A percentile compares a stretch with the other conserved stretches of the same genome.
phyloP scores from a whole-genome alignment of 2,329 filamentous ascomycete genomes.

The Geoglossum cookeanum region DNA sequence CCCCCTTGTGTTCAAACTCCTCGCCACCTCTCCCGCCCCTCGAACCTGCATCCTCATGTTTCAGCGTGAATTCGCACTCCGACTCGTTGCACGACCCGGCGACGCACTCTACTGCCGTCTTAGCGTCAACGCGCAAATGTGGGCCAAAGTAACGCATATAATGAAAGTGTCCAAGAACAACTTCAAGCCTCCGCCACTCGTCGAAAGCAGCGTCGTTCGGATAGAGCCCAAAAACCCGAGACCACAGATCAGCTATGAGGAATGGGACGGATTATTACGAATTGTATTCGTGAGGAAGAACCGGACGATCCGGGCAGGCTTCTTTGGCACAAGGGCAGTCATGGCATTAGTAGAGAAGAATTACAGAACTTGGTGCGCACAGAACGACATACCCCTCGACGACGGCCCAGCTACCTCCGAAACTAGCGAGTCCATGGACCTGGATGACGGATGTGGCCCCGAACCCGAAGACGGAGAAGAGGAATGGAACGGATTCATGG shows the following conservation, averaged over 20 bases:
- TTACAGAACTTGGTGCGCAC: conserved; percentile 76
- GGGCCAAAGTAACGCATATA: conserved; percentile 50
- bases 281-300: conserved; percentile 80
- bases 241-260: conserved; percentile 79
- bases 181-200: conserved; percentile 84
- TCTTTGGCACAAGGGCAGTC: conserved; percentile 62
- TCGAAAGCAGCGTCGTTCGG: conserved; percentile 79
- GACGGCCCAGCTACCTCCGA: conserved; percentile 32
- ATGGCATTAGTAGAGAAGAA: conserved; percentile 71
- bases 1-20: conserved; percentile 77
- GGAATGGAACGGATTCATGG: conserved; percentile 32
- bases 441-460: conserved; percentile 26
- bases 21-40: conserved; percentile 64
- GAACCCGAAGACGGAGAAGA: conserved; percentile 30
- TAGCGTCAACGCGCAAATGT: conserved; percentile 87
- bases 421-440: conserved; percentile 20
- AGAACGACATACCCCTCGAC: conserved; percentile 63
- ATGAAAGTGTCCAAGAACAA: conserved; percentile 95
- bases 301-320: conserved; percentile 66
- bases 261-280: conserved; percentile 80
- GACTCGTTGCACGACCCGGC: conserved; percentile 70
- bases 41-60: conserved; percentile 85
- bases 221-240: conserved; percentile 74
- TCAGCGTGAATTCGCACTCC: conserved; percentile 83
- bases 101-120: conserved; percentile 83